Base-by-base conservation (phyloP, 2,329 filamentous ascomycete genomes). In the Aureobasidium sp. region DNA sequence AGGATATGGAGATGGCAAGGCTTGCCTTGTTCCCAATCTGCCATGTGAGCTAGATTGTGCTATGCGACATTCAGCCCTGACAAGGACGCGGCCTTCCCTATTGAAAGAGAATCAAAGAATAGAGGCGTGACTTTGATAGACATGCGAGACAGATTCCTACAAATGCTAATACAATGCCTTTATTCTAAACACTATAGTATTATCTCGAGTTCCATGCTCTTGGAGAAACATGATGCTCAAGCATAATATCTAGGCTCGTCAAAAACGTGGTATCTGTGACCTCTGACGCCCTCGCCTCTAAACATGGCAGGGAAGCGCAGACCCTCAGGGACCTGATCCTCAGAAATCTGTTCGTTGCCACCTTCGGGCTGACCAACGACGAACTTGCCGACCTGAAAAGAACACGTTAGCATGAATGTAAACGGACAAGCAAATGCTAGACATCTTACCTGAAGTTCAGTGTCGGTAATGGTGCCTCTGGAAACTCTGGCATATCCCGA, bases 201-300 rank as follows among this genome's bases (percentile, higher is more conserved):
- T 44, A 42, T 14, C 41, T 44, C 41, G 8, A 27, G 14, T 3
- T n/a, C 14, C 7, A 44, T 22, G 41, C 20, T 17, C 9, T 41
- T 17, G 11, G 3, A 48, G 2, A 48, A 11, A n/a, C 5, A 15
- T 31, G 9, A 45, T 22, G 53, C 44, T 60, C 45, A 74, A 45
- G 69, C 68, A 51, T 69, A 74, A 60, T 94, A 96, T 72, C 89
- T 83, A 55, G 91, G 92, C 77, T 95, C 90, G 68, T 96, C 83
- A 76, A 99, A 97, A 34, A 97, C 94, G 75, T 99, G 94, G 75
- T 97, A 99, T 64, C 82, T 78, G 76, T 99, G 94, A 5, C 90
- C 94, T 64, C 94, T 82, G 5, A 96, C 90, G 51, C 94, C 94
- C 66, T 92, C 76, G 0, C 91, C 93, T 67, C 84, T 85, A 78